A percentile compares a stretch with the other conserved stretches of the same genome.
These are phyloP conservation scores for Pseudovirgaria hyperparasitica DNA, from an alignment of 2,329 filamentous ascomycete genomes.

Conservation along the genomic window DNA sequence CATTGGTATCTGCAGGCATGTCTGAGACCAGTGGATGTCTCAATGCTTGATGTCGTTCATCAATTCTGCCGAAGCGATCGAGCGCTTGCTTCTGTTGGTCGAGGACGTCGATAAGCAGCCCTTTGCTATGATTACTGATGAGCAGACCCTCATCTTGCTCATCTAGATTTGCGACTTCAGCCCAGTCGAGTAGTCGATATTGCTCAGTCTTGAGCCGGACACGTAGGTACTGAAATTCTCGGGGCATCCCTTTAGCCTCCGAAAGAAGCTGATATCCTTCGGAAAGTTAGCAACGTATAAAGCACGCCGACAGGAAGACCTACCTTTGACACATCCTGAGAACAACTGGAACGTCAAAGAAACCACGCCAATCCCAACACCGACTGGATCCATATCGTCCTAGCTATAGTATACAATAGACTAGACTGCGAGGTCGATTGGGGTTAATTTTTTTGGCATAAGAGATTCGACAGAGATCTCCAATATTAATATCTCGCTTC, in stretches of 20 bases:
- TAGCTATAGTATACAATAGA: no score
- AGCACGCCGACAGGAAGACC: slow-evolving; percentile 1
- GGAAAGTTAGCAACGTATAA: neutral
- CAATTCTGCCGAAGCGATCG: slow-evolving; percentile 17
- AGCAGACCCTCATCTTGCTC: slow-evolving; percentile 19
- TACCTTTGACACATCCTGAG: slow-evolving; percentile 23
- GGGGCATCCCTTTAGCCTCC: slow-evolving; percentile 20
- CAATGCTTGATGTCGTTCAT: slow-evolving; percentile 18
- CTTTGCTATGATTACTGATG: slow-evolving; percentile 19
- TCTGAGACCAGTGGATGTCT: slow-evolving; percentile 17
- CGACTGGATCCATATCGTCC: no score
- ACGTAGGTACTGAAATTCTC: slow-evolving; percentile 19
- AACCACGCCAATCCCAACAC: no score
- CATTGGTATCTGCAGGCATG: slow-evolving; percentile 8
- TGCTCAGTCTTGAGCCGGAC: slow-evolving; percentile 26
- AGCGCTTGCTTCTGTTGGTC: slow-evolving; percentile 21
- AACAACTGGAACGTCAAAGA: slow-evolving; percentile 23
- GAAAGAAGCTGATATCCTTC: slow-evolving; percentile 24
- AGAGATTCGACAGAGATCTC: no score
- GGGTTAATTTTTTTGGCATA: no score
- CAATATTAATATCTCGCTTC: no score
- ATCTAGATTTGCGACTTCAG: slow-evolving; percentile 17
- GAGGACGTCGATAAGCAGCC: slow-evolving; percentile 21
- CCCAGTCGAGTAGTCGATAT: slow-evolving; percentile 26
- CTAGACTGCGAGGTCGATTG: no score